A percentile compares a stretch with the other conserved stretches of the same genome.
Conservation (phyloP, 2,329 filamentous ascomycete species). For the Fusarium scirpi region DNA sequence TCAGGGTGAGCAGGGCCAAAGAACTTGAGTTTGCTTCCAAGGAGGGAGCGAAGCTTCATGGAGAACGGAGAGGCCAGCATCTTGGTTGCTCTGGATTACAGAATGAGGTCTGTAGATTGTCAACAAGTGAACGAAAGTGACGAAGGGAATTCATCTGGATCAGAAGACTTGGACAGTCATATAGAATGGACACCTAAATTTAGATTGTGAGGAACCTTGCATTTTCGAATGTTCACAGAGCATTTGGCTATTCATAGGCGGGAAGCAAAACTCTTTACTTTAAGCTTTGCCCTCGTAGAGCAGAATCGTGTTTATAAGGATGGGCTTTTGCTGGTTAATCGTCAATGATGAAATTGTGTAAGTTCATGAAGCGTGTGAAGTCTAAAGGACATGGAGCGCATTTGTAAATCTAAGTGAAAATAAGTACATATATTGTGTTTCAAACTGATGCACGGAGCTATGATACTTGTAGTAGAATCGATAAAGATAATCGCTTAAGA, state of each 20-base stretch:
- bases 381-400: not conserved
- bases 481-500: not conserved
- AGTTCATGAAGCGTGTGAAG: not conserved
- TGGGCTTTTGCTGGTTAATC: not conserved
- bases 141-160: not conserved
- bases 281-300: not conserved
- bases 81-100: not conserved
- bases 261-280: not conserved
- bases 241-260: no score
- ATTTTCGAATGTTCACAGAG: not conserved
- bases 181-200: not conserved
- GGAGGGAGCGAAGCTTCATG: not conserved
- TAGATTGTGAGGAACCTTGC: not conserved
- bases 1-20: slow-evolving; percentile 18
- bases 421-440: not conserved
- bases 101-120: not conserved
- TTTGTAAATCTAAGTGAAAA: not conserved
- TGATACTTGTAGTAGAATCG: not conserved
- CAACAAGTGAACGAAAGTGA: not conserved
- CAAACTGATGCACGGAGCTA: not conserved
- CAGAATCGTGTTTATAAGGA: not conserved
- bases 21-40: not conserved
- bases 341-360: not conserved
- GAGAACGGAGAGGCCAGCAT: not conserved
- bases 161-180: not conserved